phyloP scores from a whole-genome alignment of 2,329 filamentous ascomycete species.

The Fusarium setosum region DNA sequence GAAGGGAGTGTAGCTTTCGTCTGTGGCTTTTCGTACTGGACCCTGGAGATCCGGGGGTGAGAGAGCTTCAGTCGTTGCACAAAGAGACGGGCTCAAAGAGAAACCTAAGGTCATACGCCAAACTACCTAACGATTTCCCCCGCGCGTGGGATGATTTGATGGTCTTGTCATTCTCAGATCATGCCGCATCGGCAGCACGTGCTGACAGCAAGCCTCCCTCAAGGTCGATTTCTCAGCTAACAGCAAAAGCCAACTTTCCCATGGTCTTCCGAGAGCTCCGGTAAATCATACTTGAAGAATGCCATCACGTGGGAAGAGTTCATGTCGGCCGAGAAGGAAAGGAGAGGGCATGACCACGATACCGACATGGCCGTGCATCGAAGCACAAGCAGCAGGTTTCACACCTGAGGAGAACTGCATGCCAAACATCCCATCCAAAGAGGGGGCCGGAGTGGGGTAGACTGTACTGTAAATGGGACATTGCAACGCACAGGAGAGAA shows the following conservation, averaged over 20 bases:
- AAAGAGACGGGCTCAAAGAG: too few species aligned
- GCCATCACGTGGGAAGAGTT: conserved; percentile 29
- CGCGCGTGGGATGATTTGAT: conserved; percentile 6
- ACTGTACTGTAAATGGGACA: too few species aligned
- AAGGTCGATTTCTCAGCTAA: not conserved
- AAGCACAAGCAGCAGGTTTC: not conserved
- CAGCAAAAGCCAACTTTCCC: conserved; percentile 26
- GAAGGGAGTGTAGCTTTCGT: not conserved
- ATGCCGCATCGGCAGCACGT: conserved; percentile 26
- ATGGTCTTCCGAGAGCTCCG: conserved; percentile 30
- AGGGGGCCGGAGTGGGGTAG: conserved; percentile 18
- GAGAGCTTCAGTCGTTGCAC: too few species aligned
- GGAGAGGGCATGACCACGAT: conserved; percentile 2
- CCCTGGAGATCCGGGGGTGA: not conserved
- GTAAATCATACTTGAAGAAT: conserved; percentile 24
- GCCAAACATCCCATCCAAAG: conserved; percentile 3
- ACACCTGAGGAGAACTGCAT: not conserved
- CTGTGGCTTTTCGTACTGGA: not conserved
- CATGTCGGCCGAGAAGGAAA: conserved; percentile 26
- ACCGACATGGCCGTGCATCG: conserved; percentile 11
- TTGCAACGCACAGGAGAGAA: too few species aligned
- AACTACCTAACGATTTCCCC: not conserved
- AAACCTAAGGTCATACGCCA: too few species aligned
- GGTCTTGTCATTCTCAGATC: conserved; percentile 34
- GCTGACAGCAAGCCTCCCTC: not conserved